Conservation (phyloP, 176 grass and related monocot species). For the Puccinellia tenuiflora region DNA sequence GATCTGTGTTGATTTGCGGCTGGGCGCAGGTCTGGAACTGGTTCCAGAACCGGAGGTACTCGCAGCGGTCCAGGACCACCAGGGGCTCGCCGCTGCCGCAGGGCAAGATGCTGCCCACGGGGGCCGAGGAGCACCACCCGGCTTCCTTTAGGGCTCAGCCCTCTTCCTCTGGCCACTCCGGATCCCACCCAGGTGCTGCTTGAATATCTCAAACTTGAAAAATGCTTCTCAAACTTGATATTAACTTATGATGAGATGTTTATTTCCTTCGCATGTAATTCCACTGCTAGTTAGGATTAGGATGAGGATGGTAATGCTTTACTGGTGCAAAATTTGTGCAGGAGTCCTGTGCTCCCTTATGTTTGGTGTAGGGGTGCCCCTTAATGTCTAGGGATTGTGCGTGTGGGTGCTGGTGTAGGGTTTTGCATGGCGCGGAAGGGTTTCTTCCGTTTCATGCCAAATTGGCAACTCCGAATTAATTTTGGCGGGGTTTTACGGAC, state of each 20-base stretch:
- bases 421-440: not conserved
- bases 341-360: not conserved
- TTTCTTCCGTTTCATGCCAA: not conserved
- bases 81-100: conserved; percentile 14
- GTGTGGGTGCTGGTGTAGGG: not conserved
- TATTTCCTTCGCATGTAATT: not conserved
- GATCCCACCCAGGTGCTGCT: conserved; percentile 50
- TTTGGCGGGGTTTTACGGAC: not conserved
- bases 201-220: no score
- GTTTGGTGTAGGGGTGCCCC: not conserved
- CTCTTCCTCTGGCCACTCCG: conserved; percentile 14
- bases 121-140: conserved; percentile 41
- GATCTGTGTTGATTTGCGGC: not conserved
- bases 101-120: conserved; percentile 33
- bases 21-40: conserved; percentile 91
- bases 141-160: conserved; percentile 31
- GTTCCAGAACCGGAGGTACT: conserved; percentile 98
- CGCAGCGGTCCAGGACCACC: conserved; percentile 67
- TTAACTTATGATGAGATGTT: not conserved
- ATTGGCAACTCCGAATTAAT: not conserved
- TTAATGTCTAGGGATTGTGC: not conserved
- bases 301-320: not conserved
- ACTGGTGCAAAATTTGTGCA: not conserved
- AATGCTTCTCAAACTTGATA: not conserved
- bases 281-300: not conserved